phyloP scores from a whole-genome alignment of 2,329 filamentous ascomycete species.

The Cryphonectria carpinicola region DNA sequence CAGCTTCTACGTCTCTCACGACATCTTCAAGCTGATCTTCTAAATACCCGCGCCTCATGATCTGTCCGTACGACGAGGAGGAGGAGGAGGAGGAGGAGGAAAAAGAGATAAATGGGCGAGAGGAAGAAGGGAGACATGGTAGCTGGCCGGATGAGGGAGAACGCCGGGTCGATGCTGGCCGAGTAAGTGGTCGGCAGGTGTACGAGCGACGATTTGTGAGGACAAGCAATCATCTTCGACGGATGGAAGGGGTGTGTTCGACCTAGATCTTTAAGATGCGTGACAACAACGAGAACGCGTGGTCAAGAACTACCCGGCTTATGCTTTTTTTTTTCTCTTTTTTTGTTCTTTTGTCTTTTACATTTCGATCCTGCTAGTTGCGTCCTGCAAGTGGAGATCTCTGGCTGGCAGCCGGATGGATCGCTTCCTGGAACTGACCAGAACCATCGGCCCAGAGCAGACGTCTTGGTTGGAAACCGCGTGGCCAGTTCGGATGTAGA shows the following conservation, averaged over 20 bases:
- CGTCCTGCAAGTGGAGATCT: background rate
- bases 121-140: background rate
- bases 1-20: constrained; percentile 74
- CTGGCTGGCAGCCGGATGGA: background rate
- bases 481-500: background rate
- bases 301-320: constrained; percentile 3
- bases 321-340: background rate
- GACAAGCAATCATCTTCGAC: background rate
- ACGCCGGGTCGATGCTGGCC: background rate
- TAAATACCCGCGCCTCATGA: constrained; percentile 25
- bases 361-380: background rate
- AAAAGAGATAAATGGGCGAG: background rate
- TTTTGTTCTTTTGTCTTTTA: background rate
- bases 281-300: background rate
- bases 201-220: constrained; percentile 7
- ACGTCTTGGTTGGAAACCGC: background rate
- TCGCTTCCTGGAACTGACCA: background rate
- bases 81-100: background rate
- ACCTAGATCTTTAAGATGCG: constrained; percentile 10
- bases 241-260: constrained; percentile 3
- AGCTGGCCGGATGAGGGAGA: background rate
- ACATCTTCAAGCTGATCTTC: constrained; percentile 74
- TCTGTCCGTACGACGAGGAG: background rate
- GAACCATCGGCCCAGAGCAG: background rate
- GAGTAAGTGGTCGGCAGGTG: background rate